Base-by-base conservation (phyloP, 208 protist species). In the Strigomonas oncopelti region DNA sequence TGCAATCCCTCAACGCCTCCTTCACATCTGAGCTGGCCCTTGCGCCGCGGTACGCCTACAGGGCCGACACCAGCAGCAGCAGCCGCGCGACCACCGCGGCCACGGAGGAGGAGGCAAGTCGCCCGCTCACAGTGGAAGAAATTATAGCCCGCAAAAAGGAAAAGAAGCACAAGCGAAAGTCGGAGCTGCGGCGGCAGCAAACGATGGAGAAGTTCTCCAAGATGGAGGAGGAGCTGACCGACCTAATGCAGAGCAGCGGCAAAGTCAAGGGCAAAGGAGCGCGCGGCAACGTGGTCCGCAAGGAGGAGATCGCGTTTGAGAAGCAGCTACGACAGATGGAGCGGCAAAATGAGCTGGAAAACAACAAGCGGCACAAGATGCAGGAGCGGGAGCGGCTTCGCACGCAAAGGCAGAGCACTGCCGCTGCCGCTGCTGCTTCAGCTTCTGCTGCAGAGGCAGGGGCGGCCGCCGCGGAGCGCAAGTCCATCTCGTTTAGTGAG, bases 111-210 rank as follows among this genome's bases (percentile, higher is more conserved):
- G 54, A 60, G 22, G 9, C 32, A 7, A 52, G 63, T 38, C 55
- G 22, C 22, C 64, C 67, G 8, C 73, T 72, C 32, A 80, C 65
- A 0, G 61, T 80, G 8, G 78, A 83, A 45, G 81, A 83, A 34
- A 85, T 91, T 55, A 87, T 94, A 63, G 86, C 89, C 13, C 58
- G 75, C 18, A 95, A 95, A 71, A 95, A 93, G 69, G 87, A 85
- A 55, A 80, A 78, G 52, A 93, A 95, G 61, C 87, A 93, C 77
- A 48, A 64, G 54, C 80, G 81, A 13, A 91, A 91, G 67, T 62
- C 72, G 24, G 87, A 86, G 69, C 72, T 72, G 25, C 75, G 90
- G n/a, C 64, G 65, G 20, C 65, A 75, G 25, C 20, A 78, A 32
- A 62, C 27, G 13, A 54, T 92, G 20, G 55, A 75, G 22, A 64